phyloP scores from a whole-genome alignment of 2,329 filamentous ascomycete species.

The Catunica adiposa region DNA sequence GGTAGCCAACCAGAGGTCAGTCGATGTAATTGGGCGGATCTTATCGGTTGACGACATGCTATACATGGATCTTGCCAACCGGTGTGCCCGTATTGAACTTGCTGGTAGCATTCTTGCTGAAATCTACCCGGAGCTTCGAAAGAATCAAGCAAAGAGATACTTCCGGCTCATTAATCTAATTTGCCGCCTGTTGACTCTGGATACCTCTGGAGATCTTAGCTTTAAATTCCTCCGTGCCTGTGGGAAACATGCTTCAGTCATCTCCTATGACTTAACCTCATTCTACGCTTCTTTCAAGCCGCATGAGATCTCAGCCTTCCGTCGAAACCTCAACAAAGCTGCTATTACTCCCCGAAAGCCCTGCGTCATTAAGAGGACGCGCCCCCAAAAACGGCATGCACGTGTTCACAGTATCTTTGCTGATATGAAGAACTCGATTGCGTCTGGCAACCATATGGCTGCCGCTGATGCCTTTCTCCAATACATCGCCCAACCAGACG shows the following conservation, averaged over 20 bases:
- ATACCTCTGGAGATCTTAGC: slow-evolving; percentile 3
- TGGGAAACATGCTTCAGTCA: not conserved
- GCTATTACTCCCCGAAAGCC: not conserved
- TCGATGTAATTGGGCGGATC: not conserved
- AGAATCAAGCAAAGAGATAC: slow-evolving; percentile 5
- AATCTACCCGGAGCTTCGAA: not conserved
- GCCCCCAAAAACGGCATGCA: not conserved
- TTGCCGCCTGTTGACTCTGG: slow-evolving; percentile 8
- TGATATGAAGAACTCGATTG: slow-evolving; percentile 9
- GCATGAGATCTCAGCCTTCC: not conserved
- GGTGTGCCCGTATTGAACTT: slow-evolving; percentile 3
- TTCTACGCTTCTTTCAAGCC: not conserved
- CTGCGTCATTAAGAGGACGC: not conserved
- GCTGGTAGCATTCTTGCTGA: slow-evolving; percentile 6
- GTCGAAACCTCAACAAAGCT: not conserved
- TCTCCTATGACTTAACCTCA: slow-evolving; percentile 7
- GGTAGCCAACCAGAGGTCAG: slow-evolving; percentile 1
- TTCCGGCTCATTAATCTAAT: slow-evolving; percentile 7
- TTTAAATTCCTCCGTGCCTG: not conserved
- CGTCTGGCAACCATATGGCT: not conserved
- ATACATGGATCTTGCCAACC: slow-evolving; percentile 1
- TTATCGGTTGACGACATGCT: slow-evolving; percentile 9
- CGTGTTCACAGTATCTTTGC: slow-evolving; percentile 3
- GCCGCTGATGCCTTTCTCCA: slow-evolving; percentile 6
- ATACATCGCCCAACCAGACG: slow-evolving; percentile 4